phyloP scores from a whole-genome alignment of 345 rosid species.

The Salix arbutifolia region DNA sequence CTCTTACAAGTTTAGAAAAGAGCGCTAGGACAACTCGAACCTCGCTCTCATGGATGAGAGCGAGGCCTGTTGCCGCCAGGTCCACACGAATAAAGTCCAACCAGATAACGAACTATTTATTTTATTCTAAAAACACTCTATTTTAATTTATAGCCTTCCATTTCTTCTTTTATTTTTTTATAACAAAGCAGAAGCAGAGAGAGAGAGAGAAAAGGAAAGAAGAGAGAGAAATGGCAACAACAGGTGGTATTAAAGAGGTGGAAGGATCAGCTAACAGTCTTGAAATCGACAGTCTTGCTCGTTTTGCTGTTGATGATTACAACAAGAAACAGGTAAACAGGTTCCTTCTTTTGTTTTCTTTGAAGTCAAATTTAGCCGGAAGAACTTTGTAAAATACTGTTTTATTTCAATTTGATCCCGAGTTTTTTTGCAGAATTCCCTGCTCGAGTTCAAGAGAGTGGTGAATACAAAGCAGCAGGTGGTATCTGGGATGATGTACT shows the following conservation, averaged over 20 bases:
- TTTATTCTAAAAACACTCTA: background rate
- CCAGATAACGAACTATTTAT: background rate
- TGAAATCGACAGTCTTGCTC: slow-evolving; percentile 65
- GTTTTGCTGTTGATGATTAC: slow-evolving; percentile 83
- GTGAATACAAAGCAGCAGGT: slow-evolving; percentile 66
- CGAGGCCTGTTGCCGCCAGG: too few relatives aligned
- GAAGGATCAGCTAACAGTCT: slow-evolving; percentile 51
- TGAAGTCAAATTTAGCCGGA: background rate
- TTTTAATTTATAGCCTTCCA: background rate
- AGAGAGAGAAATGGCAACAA: slow-evolving; percentile 32
- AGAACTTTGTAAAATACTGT: background rate
- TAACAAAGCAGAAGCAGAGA: background rate
- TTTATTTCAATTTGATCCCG: background rate
- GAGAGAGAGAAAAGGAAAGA: slow-evolving; percentile 27
- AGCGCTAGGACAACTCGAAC: too few relatives aligned
- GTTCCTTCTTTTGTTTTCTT: slow-evolving; percentile 22
- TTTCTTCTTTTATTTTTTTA: background rate
- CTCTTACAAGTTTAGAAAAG: too few relatives aligned
- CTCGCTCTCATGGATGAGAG: too few relatives aligned
- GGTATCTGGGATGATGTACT: slow-evolving; percentile 67
- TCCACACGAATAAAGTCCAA: background rate
- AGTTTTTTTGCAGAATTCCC: slow-evolving; percentile 43
- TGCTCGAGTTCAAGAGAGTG: slow-evolving; percentile 54
- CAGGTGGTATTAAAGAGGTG: slow-evolving; percentile 54
- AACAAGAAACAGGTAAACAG: slow-evolving; percentile 85